phyloP scores from a whole-genome alignment of 2,329 filamentous ascomycete species.

The Exophiala xenobiotica region DNA sequence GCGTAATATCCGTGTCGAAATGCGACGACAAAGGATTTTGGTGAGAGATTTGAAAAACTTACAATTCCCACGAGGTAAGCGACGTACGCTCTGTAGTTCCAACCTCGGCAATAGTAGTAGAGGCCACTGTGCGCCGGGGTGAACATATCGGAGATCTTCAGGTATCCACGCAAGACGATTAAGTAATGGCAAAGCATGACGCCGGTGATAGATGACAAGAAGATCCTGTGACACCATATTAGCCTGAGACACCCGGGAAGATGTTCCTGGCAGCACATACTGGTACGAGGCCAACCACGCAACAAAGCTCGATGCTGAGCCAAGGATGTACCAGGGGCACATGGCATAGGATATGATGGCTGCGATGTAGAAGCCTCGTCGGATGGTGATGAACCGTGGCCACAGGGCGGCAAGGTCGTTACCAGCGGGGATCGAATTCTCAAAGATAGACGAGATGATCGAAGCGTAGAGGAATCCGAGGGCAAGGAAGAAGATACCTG shows the following conservation, averaged over 20 bases:
- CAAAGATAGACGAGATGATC: slow-evolving; percentile 47
- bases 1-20: background rate
- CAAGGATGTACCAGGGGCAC: slow-evolving; percentile 41
- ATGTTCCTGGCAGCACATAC: background rate
- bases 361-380: slow-evolving; percentile 43
- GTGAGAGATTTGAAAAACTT: background rate
- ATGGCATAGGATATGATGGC: slow-evolving; percentile 39
- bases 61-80: slow-evolving; percentile 5
- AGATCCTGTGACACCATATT: background rate
- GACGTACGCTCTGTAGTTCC: slow-evolving; percentile 33
- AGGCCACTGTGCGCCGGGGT: slow-evolving; percentile 32
- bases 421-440: slow-evolving; percentile 44
- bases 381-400: slow-evolving; percentile 43
- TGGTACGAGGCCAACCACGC: slow-evolving; percentile 45
- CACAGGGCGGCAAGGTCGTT: slow-evolving; percentile 41
- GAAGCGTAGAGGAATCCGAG: slow-evolving; percentile 45
- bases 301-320: slow-evolving; percentile 39
- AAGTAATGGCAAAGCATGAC: slow-evolving; percentile 46
- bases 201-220: slow-evolving; percentile 40
- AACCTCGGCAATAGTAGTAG: slow-evolving; percentile 38
- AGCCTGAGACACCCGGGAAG: background rate
- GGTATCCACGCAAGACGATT: slow-evolving; percentile 38
- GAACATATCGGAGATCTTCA: slow-evolving; percentile 40
- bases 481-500: slow-evolving; percentile 44
- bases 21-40: background rate